Conservation (phyloP, 1,284 basidiomycete genomes). For the Trichosporon sp. region DNA sequence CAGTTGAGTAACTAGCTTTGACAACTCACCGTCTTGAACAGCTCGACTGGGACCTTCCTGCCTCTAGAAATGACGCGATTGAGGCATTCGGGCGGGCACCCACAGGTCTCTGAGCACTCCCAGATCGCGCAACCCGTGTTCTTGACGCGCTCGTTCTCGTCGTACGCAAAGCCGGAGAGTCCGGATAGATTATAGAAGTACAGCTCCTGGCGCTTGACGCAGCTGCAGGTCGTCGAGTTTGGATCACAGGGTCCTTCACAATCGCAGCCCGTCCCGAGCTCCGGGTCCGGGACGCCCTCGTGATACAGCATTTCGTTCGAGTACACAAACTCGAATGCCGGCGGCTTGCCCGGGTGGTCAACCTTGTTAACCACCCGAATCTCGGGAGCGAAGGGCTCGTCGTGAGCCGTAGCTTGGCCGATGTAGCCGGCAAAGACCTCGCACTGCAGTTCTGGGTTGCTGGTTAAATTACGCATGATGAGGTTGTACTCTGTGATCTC, state of each 20-base stretch:
- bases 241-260: constrained; percentile 71
- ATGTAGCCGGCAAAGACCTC: constrained; percentile 59
- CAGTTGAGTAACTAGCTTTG: not conserved
- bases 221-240: constrained; percentile 62
- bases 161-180: constrained; percentile 62
- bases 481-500: not conserved
- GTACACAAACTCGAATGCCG: constrained; percentile 44
- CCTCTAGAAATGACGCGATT: constrained; percentile 62
- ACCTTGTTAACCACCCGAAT: constrained; percentile 64
- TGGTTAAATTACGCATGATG: not conserved
- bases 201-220: constrained; percentile 58
- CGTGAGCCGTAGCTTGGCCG: constrained; percentile 55
- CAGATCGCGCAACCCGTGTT: constrained; percentile 63
- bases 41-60: constrained; percentile 49
- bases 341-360: constrained; percentile 60
- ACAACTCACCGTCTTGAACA: constrained; percentile 54
- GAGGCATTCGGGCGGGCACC: constrained; percentile 70
- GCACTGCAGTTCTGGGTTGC: constrained; percentile 37
- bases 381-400: constrained; percentile 63
- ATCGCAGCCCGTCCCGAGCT: constrained; percentile 63
- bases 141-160: constrained; percentile 57
- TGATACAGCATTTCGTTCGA: constrained; percentile 60
- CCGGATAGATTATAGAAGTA: constrained; percentile 45
- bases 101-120: constrained; percentile 79
- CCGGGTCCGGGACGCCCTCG: constrained; percentile 62